These are phyloP conservation scores for Neofusicoccum cordaticola DNA, from an alignment of 2,329 filamentous ascomycete species.

Conservation along the genomic window DNA sequence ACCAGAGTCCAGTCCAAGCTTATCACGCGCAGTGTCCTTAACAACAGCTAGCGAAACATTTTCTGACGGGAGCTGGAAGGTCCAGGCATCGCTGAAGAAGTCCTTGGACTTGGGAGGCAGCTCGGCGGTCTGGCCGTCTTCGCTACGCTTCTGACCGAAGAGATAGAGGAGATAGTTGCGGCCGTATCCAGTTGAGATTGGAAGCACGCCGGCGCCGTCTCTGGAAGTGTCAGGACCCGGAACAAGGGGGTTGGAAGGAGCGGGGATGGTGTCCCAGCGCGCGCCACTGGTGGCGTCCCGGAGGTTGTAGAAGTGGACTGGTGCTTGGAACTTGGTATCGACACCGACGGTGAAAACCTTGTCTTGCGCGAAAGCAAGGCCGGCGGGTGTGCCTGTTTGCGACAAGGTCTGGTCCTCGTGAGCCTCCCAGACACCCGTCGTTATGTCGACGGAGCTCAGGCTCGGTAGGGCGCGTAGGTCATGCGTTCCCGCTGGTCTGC, in stretches of 20 bases:
- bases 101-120: conserved; percentile 21
- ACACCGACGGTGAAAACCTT: conserved; percentile 41
- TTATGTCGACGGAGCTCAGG: conserved; percentile 11
- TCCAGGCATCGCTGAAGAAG: conserved; percentile 28
- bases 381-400: conserved; percentile 30
- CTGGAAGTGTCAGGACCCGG: conserved; percentile 41
- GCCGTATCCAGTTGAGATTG: conserved; percentile 44
- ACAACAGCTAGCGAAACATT: conserved; percentile 42
- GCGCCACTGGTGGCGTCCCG: conserved; percentile 22
- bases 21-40: conserved; percentile 43
- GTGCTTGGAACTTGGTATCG: conserved; percentile 30
- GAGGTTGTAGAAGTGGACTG: conserved; percentile 22
- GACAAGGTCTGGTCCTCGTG: conserved; percentile 26
- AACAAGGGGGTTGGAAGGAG: conserved; percentile 43
- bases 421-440: conserved; percentile 30
- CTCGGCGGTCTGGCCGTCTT: conserved; percentile 20
- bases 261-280: conserved; percentile 40
- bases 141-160: conserved; percentile 33
- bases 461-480: conserved; percentile 12
- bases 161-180: conserved; percentile 45
- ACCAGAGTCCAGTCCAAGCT: conserved; percentile 40
- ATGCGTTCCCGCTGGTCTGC: conserved; percentile 22
- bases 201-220: conserved; percentile 36
- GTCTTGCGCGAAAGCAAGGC: conserved; percentile 36
- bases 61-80: conserved; percentile 42